Conservation (phyloP, 257 asterid genomes). For the Nyctanthes arbortristis region DNA sequence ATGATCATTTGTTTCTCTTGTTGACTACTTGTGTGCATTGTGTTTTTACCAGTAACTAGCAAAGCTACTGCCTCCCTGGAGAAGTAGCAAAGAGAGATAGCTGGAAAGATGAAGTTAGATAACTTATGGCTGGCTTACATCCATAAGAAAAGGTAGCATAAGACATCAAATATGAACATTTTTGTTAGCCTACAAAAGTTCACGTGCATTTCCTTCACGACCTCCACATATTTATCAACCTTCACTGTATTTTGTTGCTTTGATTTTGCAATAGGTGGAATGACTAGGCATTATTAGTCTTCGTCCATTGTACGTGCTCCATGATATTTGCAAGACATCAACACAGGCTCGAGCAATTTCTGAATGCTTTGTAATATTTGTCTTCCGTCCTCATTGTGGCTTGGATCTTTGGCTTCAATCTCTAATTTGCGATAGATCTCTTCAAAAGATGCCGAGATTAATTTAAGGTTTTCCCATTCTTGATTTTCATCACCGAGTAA, state of each 20-base stretch:
- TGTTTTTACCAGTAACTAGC: no score
- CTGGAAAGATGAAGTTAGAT: no score
- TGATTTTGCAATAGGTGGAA: neutral
- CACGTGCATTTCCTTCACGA: neutral
- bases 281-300: slow-evolving; percentile 17
- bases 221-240: neutral
- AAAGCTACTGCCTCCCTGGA: no score
- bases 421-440: slow-evolving; percentile 47
- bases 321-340: slow-evolving; percentile 43
- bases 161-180: neutral
- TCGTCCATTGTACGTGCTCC: slow-evolving; percentile 41
- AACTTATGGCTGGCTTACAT: no score
- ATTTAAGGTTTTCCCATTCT: slow-evolving; percentile 54
- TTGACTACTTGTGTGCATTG: no score
- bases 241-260: neutral
- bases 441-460: slow-evolving; percentile 46
- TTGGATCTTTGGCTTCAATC: slow-evolving; percentile 36
- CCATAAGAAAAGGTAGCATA: no score
- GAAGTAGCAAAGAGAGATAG: no score
- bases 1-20: no score
- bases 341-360: slow-evolving; percentile 69
- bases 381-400: slow-evolving; percentile 34
- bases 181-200: neutral
- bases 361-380: slow-evolving; percentile 45
- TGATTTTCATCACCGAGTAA: slow-evolving; percentile 42